Evolutionary conservation across 2,329 filamentous ascomycete species (phyloP), one percentile per base, ranked within the genome.

Genomic region (Anisogramma anomala): DNA sequence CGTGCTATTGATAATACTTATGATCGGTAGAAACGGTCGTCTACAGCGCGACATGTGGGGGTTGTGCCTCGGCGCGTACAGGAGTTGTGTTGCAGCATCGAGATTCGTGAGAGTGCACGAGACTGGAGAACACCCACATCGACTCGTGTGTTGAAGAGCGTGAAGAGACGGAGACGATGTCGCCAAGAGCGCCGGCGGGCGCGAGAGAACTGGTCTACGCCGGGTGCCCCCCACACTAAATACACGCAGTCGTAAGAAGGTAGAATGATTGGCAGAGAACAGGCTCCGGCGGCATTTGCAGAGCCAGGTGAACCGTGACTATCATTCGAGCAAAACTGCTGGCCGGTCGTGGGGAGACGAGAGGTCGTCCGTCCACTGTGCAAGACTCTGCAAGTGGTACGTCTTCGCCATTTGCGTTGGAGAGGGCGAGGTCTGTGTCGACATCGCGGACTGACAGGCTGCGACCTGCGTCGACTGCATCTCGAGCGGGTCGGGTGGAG

Each of bases 1-100:
- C 39, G 26, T 41, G 44, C 41, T 30, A 36, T 47, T 25, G 26
- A 38, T 27, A 33, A 44, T 25, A 23, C 33, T 9, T 26, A 41
- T 36, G 41, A 40, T 34, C 28, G 36, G 28, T 39, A 39, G 36
- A 39, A 32, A 32, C 36, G 36, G 20, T 25, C 28, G 36, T 32
- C 36, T 10, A 25, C 20, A 10, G 20, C 14, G 20, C 36, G 20
- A 25, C 20, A 32, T 11, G 11, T 33, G n/a, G 27, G 13, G 6
- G n/a, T 7, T 30, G 27, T 30, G 14, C 27, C 27, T 30, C 8
- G 27, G 13, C 27, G 27, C 13, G 13, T 30, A 6, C 20, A 11
- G 17, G 26, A 11, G 7, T n/a, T 30, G 17, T 32, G 8, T 6
- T 13, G 22, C 7, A 8, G 11, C 6, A 18, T 27, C 4, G 37